These are phyloP conservation scores for Trypanosomatidae sp. DNA, from an alignment of 208 protist species.

Conservation along the genomic window DNA sequence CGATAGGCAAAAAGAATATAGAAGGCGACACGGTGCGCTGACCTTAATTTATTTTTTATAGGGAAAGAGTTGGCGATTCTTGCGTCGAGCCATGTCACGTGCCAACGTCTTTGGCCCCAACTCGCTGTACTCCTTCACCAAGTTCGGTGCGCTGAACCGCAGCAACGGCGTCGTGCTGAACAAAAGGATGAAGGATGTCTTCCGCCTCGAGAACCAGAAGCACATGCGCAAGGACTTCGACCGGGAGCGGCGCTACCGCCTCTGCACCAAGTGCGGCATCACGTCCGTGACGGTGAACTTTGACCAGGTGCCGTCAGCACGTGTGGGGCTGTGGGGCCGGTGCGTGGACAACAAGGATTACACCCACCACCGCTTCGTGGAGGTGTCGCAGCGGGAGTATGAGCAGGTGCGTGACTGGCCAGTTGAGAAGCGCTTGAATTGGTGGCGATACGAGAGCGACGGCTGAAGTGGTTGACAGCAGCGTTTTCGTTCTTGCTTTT, in stretches of 20 bases:
- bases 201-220: constrained; percentile 81
- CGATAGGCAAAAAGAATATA: too few relatives aligned
- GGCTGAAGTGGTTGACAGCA: neutral
- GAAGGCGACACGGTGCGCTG: too few relatives aligned
- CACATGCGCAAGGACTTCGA: constrained; percentile 70
- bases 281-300: constrained; percentile 89
- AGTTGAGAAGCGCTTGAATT: constrained; percentile 68
- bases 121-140: constrained; percentile 86
- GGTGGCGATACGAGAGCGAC: constrained; percentile 75
- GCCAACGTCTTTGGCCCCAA: constrained; percentile 75
- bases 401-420: constrained; percentile 70
- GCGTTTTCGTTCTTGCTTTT: too few relatives aligned
- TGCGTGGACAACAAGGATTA: constrained; percentile 83
- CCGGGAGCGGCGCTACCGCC: constrained; percentile 72
- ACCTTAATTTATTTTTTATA: too few relatives aligned
- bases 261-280: constrained; percentile 84
- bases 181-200: constrained; percentile 79
- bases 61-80: too few relatives aligned
- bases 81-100: constrained; percentile 58
- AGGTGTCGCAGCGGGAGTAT: constrained; percentile 78
- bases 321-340: constrained; percentile 83
- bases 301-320: constrained; percentile 74
- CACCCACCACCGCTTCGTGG: constrained; percentile 79
- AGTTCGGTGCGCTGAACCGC: constrained; percentile 74
- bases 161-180: constrained; percentile 38